These are phyloP conservation scores for Haplosporangium sp. DNA, from an alignment of 371 early-diverging fungal genomes.

Conservation along the genomic window DNA sequence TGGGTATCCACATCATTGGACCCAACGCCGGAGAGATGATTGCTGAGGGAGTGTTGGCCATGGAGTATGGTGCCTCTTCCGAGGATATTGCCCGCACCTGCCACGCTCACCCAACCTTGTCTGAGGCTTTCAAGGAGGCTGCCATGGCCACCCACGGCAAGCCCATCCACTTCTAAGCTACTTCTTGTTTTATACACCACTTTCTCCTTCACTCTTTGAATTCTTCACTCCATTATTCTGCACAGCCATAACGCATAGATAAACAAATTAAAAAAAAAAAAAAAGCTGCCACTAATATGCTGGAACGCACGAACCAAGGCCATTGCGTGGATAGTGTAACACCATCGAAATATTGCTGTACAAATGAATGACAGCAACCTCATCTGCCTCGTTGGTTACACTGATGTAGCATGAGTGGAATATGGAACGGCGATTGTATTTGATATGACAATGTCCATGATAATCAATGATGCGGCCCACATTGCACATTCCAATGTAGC, in stretches of 20 bases:
- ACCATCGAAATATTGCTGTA: too few species aligned
- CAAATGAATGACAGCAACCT: too few species aligned
- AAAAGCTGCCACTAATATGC: too few species aligned
- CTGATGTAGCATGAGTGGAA: not conserved
- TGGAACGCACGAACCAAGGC: too few species aligned
- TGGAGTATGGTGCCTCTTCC: slow-evolving; percentile 96
- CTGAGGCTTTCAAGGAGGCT: slow-evolving; percentile 99
- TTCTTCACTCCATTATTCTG: not conserved
- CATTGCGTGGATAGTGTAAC: too few species aligned
- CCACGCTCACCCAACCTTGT: slow-evolving; percentile 97
- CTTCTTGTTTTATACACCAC: slow-evolving; percentile 10
- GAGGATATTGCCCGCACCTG: slow-evolving; percentile 98
- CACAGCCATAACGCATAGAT: slow-evolving; percentile 11
- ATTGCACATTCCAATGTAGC: too few species aligned
- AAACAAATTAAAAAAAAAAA: not conserved
- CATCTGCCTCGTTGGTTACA: not conserved
- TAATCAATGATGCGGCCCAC: too few species aligned
- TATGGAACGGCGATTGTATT: not conserved
- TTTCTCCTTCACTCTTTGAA: not conserved
- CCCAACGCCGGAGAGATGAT: slow-evolving; percentile 99
- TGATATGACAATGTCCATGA: too few species aligned
- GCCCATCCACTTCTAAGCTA: slow-evolving; percentile 61
- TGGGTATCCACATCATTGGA: slow-evolving; percentile 98
- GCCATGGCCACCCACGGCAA: slow-evolving; percentile 64
- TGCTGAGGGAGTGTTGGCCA: slow-evolving; percentile 96